phyloP scores from a whole-genome alignment of 139 green algal genomes.

The Chlamydomonas sphaeroides region DNA sequence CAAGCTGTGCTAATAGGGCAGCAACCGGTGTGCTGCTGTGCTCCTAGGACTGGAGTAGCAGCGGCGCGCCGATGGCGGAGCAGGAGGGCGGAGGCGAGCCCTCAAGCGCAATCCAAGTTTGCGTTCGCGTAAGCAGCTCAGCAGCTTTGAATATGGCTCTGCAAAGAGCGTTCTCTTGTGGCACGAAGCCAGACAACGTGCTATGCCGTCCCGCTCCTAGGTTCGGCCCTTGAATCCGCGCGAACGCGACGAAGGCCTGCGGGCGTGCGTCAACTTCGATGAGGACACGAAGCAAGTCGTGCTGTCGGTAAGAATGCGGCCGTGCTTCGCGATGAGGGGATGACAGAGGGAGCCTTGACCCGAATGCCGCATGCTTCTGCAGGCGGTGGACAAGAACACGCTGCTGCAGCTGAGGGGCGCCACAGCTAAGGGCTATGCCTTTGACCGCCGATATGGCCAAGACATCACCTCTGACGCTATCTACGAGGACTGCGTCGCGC shows the following conservation, averaged over 20 bases:
- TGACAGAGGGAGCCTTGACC: too few relatives aligned
- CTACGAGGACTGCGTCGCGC: conserved; percentile 62
- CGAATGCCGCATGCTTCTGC: conserved; percentile 8
- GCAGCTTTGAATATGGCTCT: not conserved
- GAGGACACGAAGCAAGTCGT: conserved; percentile 73
- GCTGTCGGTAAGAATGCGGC: conserved; percentile 54
- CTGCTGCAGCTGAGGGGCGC: conserved; percentile 66
- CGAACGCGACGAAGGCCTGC: conserved; percentile 61
- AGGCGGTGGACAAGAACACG: conserved; percentile 75
- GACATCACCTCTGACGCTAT: conserved; percentile 65
- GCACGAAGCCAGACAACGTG: too few relatives aligned
- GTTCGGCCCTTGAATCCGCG: conserved; percentile 68
- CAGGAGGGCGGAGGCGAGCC: not conserved
- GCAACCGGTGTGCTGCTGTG: not conserved
- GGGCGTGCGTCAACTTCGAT: conserved; percentile 72
- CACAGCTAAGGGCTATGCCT: conserved; percentile 69
- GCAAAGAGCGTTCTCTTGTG: too few relatives aligned
- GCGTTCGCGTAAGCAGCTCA: conserved; percentile 55
- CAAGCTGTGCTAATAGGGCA: too few relatives aligned
- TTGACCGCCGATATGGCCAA: conserved; percentile 66
- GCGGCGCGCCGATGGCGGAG: conserved; percentile 5
- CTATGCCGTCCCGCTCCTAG: conserved; percentile 28
- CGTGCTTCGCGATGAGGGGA: too few relatives aligned
- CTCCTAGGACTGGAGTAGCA: not conserved
- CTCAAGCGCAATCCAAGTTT: conserved; percentile 56